Base-by-base conservation (phyloP, 805 yeast species). In the Tetrapisispora fleetii region DNA sequence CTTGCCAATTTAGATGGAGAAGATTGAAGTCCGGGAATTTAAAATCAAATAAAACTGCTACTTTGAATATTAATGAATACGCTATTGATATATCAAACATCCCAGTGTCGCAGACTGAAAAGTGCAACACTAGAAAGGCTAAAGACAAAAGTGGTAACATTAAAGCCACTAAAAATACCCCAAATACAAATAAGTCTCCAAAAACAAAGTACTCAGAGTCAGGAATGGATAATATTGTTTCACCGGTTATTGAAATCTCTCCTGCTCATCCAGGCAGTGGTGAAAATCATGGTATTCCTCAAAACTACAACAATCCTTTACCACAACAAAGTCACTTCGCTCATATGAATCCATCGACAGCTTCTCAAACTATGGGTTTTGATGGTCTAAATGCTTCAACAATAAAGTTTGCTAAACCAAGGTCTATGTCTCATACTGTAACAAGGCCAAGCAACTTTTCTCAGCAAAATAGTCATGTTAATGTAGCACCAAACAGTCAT, bases 1-100 rank as follows among this genome's bases (percentile, higher is more conserved):
- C 95, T 2, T 85, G 95, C 58, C 95, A 85, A 67, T 85, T 85
- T 61, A 77, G 95, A 56, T 87, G 95, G 95, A 76, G 95, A 63
- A 68, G 95, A 53, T 68, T 81, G 43, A 77, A 70, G 52, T 69
- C 73, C 1, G 75, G 75, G 1, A 65, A 69, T 22, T 53, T 71
- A 46, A 71, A 72, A 50, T 57, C 62, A 17, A 62, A 60, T 43
- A 61, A 57, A 39, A 59, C 65, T 4, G 65, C 66, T 6, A 43
- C 37, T 39, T 27, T 48, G 17, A 40, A 42, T 11, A 40, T 46
- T 9, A 35, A 40, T 16, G 48, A 46, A 28, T 45, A 39, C 27
- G 17, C 22, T 14, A 43, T 43, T 22, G 46, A 43, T 11, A 5
- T 43, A 3, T 18, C 37, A 16, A 41, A 19, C 17, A 42, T 42